A percentile compares a stretch with the other conserved stretches of the same genome.
These are phyloP conservation scores for Mycena indigotica DNA, from an alignment of 768 basidiomycete species.

Conservation along the genomic window DNA sequence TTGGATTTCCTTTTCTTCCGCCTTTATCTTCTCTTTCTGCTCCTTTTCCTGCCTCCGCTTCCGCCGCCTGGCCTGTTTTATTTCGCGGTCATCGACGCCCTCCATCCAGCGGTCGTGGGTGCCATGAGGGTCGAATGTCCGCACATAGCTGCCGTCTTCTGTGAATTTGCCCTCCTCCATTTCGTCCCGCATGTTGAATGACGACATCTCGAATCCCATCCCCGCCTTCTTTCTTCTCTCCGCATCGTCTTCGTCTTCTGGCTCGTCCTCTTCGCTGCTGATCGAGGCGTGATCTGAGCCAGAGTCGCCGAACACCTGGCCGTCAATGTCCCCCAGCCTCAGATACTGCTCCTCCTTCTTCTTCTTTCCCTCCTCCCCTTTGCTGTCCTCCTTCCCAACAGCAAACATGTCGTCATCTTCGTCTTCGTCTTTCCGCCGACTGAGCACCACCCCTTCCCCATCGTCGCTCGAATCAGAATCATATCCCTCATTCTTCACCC, in stretches of 20 bases:
- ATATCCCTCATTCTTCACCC: slow-evolving; percentile 84
- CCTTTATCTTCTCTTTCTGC: slow-evolving; percentile 67
- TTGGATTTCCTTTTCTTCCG: slow-evolving; percentile 74
- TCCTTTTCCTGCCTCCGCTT: slow-evolving; percentile 76
- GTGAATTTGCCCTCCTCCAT: slow-evolving; percentile 98
- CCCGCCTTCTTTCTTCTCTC: slow-evolving; percentile 73
- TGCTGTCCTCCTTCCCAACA: slow-evolving; percentile 59
- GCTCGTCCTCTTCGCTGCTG: slow-evolving; percentile 46
- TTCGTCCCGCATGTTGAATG: slow-evolving; percentile 99
- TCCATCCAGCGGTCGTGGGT: slow-evolving; percentile 97
- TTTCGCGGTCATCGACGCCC: slow-evolving; percentile 80
- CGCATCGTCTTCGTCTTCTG: slow-evolving; percentile 80
- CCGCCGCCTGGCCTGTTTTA: slow-evolving; percentile 75
- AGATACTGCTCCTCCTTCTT: slow-evolving; percentile 70
- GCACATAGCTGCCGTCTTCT: slow-evolving; percentile 87
- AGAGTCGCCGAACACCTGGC: slow-evolving; percentile 81
- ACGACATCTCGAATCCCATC: slow-evolving; percentile 93
- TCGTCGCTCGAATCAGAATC: slow-evolving; percentile 95
- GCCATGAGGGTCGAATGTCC: slow-evolving; percentile 85
- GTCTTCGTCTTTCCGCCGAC: slow-evolving; percentile 62
- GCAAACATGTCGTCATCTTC: slow-evolving; percentile 80
- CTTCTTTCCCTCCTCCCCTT: slow-evolving; percentile 39
- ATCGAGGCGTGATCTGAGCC: slow-evolving; percentile 43
- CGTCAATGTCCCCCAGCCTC: slow-evolving; percentile 92
- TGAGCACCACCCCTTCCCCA: slow-evolving; percentile 89